Conservation (phyloP, 805 yeast species). For the Cyberlindnera saturnus region DNA sequence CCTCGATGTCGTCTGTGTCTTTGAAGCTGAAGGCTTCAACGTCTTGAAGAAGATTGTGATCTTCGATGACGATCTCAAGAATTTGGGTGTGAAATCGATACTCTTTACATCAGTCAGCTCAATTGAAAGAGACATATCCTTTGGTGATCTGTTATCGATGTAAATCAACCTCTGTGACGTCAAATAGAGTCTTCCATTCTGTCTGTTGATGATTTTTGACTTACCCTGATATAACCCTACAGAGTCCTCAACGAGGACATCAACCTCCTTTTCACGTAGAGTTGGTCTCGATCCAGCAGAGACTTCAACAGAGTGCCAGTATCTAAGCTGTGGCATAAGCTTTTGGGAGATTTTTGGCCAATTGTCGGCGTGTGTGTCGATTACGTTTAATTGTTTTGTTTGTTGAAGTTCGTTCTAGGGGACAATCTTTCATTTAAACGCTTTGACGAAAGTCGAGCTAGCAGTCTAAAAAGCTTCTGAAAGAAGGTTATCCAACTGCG, state of each 20-base stretch:
- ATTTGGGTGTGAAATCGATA: slow-evolving; percentile 43
- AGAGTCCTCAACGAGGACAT: slow-evolving; percentile 43
- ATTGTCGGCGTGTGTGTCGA: background rate
- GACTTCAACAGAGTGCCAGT: slow-evolving; percentile 32
- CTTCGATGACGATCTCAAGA: slow-evolving; percentile 75
- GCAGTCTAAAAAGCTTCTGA: too few relatives aligned
- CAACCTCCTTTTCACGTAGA: slow-evolving; percentile 40
- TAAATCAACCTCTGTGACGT: slow-evolving; percentile 71
- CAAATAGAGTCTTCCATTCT: slow-evolving; percentile 71
- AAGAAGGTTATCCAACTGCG: too few relatives aligned
- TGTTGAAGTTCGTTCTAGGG: too few relatives aligned
- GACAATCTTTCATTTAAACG: too few relatives aligned
- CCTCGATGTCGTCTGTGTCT: slow-evolving; percentile 2
- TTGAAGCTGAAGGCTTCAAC: slow-evolving; percentile 1
- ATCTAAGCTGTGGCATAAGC: slow-evolving; percentile 15
- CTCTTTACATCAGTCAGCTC: slow-evolving; percentile 36
- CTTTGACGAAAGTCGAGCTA: too few relatives aligned
- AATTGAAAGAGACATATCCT: slow-evolving; percentile 39
- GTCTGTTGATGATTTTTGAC: slow-evolving; percentile 54
- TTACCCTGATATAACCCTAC: slow-evolving; percentile 81
- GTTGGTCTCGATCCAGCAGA: slow-evolving; percentile 34
- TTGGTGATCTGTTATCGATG: slow-evolving; percentile 46
- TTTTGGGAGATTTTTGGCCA: background rate
- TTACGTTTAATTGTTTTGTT: background rate
- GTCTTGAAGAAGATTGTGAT: slow-evolving; percentile 39